Percentiles rank a stretch among this genome's conserved stretches.
Conservation (phyloP, 176 grass and related monocot genomes). For the Triticum aestivum region IWGSC_CS_RefSeq_v2.1 NC_057807.1:45568312-45568811, state of each 20-base stretch:
- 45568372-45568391: slow-evolving; percentile 59
- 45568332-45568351: not conserved
- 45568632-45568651: not conserved
- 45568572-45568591: not conserved
- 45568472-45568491: not conserved
- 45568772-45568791: not conserved
- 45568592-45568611: not conserved
- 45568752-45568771: not conserved
- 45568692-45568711: not conserved
- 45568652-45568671: not conserved
- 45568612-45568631: not conserved
- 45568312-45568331: not conserved
- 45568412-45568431: not conserved
- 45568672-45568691: not conserved
- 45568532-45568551: not conserved
- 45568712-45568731: not conserved
- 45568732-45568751: too few species aligned
- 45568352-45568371: slow-evolving; percentile 80
- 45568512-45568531: not conserved
- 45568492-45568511: not conserved
- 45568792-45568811: not conserved
- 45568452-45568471: not conserved
- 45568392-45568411: slow-evolving; percentile 1
- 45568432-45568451: not conserved
- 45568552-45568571: too few species aligned